Evolutionary conservation across 208 protist genomes (phyloP).

Genomic region (Wallacemonas collosoma): DNA sequence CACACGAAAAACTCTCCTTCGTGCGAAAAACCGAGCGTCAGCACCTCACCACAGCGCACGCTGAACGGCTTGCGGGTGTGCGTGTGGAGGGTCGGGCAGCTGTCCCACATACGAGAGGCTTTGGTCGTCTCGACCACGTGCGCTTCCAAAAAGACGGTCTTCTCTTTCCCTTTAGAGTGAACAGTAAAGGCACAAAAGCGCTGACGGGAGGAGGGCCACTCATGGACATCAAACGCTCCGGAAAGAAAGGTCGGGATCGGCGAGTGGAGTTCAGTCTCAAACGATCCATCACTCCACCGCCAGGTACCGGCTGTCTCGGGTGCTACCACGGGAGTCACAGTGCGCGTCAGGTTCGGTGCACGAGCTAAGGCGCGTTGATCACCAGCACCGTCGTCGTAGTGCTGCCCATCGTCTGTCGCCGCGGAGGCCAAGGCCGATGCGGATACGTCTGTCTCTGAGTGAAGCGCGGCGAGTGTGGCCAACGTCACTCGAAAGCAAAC

Average conservation of each 20-base stretch:
- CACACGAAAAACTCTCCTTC: slow-evolving; percentile 85
- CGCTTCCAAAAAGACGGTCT: slow-evolving; percentile 78
- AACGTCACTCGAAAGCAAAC: slow-evolving; percentile 9
- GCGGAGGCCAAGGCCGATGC: too few relatives aligned
- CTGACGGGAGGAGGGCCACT: slow-evolving; percentile 38
- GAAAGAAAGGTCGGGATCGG: slow-evolving; percentile 42
- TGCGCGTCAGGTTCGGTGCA: background rate
- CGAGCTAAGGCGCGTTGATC: too few relatives aligned
- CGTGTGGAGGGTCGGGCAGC: slow-evolving; percentile 20
- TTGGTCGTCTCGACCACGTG: slow-evolving; percentile 42
- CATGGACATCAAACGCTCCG: slow-evolving; percentile 30
- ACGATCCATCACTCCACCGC: slow-evolving; percentile 58
- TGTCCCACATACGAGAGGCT: slow-evolving; percentile 21
- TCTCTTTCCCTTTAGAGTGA: slow-evolving; percentile 52
- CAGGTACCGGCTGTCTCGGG: slow-evolving; percentile 37
- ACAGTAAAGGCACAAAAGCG: slow-evolving; percentile 69
- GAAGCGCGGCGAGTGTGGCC: background rate
- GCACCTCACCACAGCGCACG: slow-evolving; percentile 60
- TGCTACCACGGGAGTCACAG: slow-evolving; percentile 29
- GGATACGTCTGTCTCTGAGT: background rate
- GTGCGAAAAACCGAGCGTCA: slow-evolving; percentile 73
- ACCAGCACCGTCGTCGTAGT: too few relatives aligned
- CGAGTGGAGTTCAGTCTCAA: slow-evolving; percentile 49
- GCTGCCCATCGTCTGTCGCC: too few relatives aligned
- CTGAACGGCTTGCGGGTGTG: slow-evolving; percentile 60